Conservation (phyloP, 2,329 filamentous ascomycete genomes). For the Trichoderma hamatum region DNA sequence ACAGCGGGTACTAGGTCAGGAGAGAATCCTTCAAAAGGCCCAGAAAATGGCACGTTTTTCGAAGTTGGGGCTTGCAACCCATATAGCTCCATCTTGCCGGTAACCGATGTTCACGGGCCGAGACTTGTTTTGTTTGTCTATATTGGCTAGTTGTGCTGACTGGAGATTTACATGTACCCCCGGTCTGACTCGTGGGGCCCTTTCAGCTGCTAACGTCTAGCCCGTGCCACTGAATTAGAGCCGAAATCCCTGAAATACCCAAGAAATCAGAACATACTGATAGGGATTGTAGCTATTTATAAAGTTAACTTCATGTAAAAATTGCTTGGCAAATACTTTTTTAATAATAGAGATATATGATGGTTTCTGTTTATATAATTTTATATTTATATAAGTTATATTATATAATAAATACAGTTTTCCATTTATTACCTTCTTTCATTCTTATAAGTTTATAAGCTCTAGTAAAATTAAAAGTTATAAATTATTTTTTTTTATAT, state of each 20-base stretch:
- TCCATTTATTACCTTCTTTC: too few relatives aligned
- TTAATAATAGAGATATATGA: too few relatives aligned
- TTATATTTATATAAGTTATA: too few relatives aligned
- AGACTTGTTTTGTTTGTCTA: neutral
- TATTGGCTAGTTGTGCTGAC: neutral
- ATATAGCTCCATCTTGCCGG: neutral
- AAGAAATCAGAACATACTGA: neutral
- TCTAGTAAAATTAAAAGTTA: too few relatives aligned
- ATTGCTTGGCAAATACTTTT: too few relatives aligned
- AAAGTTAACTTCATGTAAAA: too few relatives aligned
- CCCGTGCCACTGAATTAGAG: neutral
- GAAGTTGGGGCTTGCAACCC: neutral
- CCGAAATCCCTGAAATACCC: neutral
- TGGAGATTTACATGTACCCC: neutral
- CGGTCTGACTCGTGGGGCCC: neutral
- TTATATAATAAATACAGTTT: too few relatives aligned
- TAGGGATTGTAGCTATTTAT: too few relatives aligned
- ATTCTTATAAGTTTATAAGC: too few relatives aligned
- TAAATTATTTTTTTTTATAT: too few relatives aligned
- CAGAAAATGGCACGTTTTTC: neutral
- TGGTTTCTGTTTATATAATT: too few relatives aligned
- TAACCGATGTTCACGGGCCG: neutral
- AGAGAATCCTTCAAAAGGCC: neutral
- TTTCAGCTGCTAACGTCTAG: neutral
- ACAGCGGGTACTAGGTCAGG: neutral